These are phyloP conservation scores for Entophlyctis helioformis DNA, from an alignment of 192 early-diverging fungal genomes.

Conservation along the genomic window DNA sequence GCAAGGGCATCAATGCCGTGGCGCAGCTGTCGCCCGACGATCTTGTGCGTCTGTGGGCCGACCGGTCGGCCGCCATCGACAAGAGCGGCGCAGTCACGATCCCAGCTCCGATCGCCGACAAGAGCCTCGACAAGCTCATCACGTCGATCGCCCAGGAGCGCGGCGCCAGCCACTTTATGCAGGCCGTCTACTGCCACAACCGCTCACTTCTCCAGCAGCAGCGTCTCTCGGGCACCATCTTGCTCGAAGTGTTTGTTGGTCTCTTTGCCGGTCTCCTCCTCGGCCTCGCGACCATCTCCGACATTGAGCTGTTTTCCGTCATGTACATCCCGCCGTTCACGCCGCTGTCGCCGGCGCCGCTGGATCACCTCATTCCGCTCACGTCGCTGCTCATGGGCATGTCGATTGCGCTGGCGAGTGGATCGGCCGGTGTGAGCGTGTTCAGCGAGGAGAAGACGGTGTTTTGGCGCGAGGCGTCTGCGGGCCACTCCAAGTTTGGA, in stretches of 20 bases:
- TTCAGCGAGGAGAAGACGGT: constrained; percentile 34
- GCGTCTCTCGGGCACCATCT: constrained; percentile 5
- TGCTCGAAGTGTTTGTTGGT: constrained; percentile 29
- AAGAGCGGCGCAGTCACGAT: too few species aligned
- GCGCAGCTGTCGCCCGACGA: constrained; percentile 8
- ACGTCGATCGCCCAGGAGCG: too few species aligned
- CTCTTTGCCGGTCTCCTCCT: constrained; percentile 24
- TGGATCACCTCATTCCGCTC: too few species aligned
- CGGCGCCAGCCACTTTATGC: constrained; percentile 15
- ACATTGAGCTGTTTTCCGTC: constrained; percentile 12
- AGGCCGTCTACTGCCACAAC: constrained; percentile 20
- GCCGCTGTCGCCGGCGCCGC: constrained; percentile 9
- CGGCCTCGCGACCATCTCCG: constrained; percentile 11
- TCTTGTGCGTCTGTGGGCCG: constrained; percentile 16
- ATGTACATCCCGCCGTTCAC: constrained; percentile 6
- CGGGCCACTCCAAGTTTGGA: constrained; percentile 20
- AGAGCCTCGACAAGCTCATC: too few species aligned
- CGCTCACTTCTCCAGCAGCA: constrained; percentile 24
- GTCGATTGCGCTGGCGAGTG: constrained; percentile 20
- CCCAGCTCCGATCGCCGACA: too few species aligned
- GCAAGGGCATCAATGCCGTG: constrained; percentile 11
- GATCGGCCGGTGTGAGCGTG: constrained; percentile 32
- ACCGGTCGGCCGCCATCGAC: too few species aligned
- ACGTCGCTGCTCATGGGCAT: constrained; percentile 14
- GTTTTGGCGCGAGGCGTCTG: constrained; percentile 33